phyloP scores from a whole-genome alignment of 345 rosid genomes.

The Bruguiera gymnorhiza region DNA sequence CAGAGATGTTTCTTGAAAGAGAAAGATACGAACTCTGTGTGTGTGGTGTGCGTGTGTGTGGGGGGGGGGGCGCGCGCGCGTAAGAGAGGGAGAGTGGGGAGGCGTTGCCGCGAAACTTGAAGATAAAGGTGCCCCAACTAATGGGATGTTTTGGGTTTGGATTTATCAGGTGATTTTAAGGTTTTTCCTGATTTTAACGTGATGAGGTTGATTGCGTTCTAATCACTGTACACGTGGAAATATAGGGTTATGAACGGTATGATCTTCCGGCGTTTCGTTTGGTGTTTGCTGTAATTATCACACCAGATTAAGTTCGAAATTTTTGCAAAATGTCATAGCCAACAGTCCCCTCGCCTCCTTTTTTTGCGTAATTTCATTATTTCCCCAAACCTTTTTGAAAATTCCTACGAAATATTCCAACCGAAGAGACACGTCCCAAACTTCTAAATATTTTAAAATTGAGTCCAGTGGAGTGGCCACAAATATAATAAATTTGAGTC shows the following conservation, averaged over 20 bases:
- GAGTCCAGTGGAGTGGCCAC: no score
- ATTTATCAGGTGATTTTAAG: neutral
- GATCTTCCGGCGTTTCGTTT: neutral
- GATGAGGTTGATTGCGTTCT: no score
- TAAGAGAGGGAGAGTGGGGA: conserved; percentile 17
- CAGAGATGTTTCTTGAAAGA: conserved; percentile 7
- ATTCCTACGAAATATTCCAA: no score
- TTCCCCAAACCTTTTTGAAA: neutral
- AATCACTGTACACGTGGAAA: conserved; percentile 5
- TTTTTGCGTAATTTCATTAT: neutral
- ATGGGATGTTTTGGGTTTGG: conserved; percentile 14
- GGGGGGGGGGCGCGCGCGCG: no score
- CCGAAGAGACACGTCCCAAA: no score
- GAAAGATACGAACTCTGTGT: neutral
- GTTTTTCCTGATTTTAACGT: no score
- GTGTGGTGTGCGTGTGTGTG: no score
- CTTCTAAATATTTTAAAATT: no score
- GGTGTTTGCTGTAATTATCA: neutral
- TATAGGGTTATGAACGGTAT: neutral
- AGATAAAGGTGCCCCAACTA: conserved; percentile 42
- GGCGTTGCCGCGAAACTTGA: conserved; percentile 93
- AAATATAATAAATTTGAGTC: no score
- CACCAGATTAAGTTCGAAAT: conserved; percentile 13
- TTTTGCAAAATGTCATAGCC: neutral
- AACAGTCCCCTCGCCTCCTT: neutral